Evolutionary conservation across 2,329 filamentous ascomycete species (phyloP).

Genomic region (Ophiobolus disseminans): DNA sequence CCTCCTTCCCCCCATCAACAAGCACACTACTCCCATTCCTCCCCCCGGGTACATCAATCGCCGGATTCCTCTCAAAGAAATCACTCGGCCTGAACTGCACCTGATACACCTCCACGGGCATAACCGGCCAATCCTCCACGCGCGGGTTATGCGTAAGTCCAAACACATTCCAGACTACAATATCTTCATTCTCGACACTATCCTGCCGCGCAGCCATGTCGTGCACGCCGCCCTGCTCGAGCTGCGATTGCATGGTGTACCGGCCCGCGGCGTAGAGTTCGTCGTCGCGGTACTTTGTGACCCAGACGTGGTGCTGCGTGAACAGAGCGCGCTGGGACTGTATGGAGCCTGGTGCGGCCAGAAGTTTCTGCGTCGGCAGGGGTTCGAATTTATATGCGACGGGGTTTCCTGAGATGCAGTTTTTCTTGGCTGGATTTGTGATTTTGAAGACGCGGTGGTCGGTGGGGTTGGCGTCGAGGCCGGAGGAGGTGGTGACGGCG

Average conservation of each 20-base stretch:
- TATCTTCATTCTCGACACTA: slow-evolving; percentile 52
- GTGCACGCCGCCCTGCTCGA: slow-evolving; percentile 54
- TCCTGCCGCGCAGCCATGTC: slow-evolving; percentile 55
- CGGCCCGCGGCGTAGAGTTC: slow-evolving; percentile 59
- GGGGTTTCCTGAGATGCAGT: slow-evolving; percentile 54
- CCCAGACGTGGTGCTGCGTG: slow-evolving; percentile 61
- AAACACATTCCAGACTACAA: slow-evolving; percentile 60
- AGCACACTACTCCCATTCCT: slow-evolving; percentile 42
- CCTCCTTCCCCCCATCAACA: slow-evolving; percentile 35
- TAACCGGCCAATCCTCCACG: slow-evolving; percentile 60
- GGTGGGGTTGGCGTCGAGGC: slow-evolving; percentile 61
- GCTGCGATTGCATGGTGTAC: slow-evolving; percentile 56
- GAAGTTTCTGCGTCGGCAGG: slow-evolving; percentile 57
- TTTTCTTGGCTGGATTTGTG: slow-evolving; percentile 56
- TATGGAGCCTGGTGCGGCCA: slow-evolving; percentile 55
- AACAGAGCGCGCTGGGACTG: slow-evolving; percentile 58
- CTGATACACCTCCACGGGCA: slow-evolving; percentile 58
- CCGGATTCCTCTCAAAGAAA: slow-evolving; percentile 62
- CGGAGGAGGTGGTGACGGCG: slow-evolving; percentile 54
- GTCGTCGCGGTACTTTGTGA: slow-evolving; percentile 60
- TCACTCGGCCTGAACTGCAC: slow-evolving; percentile 59
- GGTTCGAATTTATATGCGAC: slow-evolving; percentile 59
- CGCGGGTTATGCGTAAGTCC: slow-evolving; percentile 60
- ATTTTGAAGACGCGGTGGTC: slow-evolving; percentile 64
- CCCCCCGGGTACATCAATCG: slow-evolving; percentile 59